Conservation (phyloP, 148 eudicot genomes). For the Pharnaceum exiguum region DNA sequence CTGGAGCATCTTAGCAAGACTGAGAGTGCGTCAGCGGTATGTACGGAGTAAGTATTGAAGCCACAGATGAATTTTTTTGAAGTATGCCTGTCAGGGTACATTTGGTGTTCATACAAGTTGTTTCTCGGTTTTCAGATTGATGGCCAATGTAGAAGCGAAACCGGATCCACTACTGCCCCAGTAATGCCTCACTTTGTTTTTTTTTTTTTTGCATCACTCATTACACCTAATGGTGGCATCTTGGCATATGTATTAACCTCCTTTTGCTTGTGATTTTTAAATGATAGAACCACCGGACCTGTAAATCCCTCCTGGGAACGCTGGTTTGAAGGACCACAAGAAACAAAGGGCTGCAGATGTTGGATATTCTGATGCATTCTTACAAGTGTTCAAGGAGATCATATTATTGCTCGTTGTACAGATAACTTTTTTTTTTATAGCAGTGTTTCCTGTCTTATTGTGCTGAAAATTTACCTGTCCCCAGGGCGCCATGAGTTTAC, state of each 20-base stretch:
- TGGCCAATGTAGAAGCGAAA: conserved; percentile 41
- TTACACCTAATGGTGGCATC: background rate
- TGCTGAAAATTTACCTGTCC: too few relatives aligned
- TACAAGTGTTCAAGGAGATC: too few relatives aligned
- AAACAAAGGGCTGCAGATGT: conserved; percentile 57
- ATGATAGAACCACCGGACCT: conserved; percentile 52
- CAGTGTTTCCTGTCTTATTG: too few relatives aligned
- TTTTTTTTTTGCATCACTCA: background rate
- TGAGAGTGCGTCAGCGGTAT: conserved; percentile 59
- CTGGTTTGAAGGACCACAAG: conserved; percentile 87
- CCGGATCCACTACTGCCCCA: conserved; percentile 84
- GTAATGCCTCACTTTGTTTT: conserved; percentile 36
- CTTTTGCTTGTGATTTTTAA: background rate
- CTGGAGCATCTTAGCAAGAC: conserved; percentile 66
- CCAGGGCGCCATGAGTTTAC: too few relatives aligned
- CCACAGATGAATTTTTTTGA: background rate
- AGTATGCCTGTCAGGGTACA: background rate
- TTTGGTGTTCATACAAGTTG: background rate
- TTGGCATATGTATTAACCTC: background rate
- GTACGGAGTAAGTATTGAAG: conserved; percentile 67
- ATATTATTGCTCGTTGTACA: too few relatives aligned
- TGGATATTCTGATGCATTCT: conserved; percentile 50
- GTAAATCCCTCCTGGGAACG: conserved; percentile 70
- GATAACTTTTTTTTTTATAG: too few relatives aligned
- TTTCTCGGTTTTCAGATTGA: conserved; percentile 35